Evolutionary conservation across 2,329 filamentous ascomycete genomes (phyloP).

Genomic region (Zalaria obscura): DNA sequence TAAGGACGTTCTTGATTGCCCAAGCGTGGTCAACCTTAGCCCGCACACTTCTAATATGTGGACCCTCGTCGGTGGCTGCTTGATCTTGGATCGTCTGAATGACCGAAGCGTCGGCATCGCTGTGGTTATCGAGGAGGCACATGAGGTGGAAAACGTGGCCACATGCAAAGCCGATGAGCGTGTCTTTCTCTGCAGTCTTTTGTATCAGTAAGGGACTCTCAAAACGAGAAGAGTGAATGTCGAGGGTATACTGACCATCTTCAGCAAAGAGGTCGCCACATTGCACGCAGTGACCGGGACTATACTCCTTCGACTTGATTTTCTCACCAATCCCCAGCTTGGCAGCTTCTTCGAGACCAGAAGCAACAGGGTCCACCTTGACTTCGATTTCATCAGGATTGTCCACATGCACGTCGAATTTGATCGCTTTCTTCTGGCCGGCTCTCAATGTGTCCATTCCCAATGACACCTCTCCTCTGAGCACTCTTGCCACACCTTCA

Average conservation of each 20-base stretch:
- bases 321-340: conserved; percentile 11
- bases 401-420: conserved; percentile 59
- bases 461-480: conserved; percentile 72
- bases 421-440: conserved; percentile 73
- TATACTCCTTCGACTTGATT: conserved; percentile 10
- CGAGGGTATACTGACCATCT: conserved; percentile 16
- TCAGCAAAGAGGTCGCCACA: conserved; percentile 23
- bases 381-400: conserved; percentile 19
- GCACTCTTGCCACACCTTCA: conserved; percentile 71
- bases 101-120: conserved; percentile 24
- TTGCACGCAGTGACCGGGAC: conserved; percentile 24
- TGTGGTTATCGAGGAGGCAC: conserved; percentile 44
- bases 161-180: conserved; percentile 67
- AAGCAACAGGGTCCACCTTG: conserved; percentile 14
- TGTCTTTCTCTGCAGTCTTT: conserved; percentile 42
- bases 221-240: neutral
- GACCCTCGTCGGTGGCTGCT: conserved; percentile 23
- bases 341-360: conserved; percentile 8
- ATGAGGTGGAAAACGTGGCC: conserved; percentile 68
- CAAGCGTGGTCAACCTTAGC: conserved; percentile 80
- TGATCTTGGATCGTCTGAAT: conserved; percentile 29
- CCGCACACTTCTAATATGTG: conserved; percentile 51
- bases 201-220: neutral
- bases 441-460: conserved; percentile 69
- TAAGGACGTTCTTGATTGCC: conserved; percentile 55